Evolutionary conservation across 2,329 filamentous ascomycete species (phyloP).

Genomic region (Ophiocordyceps unilateralis): DNA sequence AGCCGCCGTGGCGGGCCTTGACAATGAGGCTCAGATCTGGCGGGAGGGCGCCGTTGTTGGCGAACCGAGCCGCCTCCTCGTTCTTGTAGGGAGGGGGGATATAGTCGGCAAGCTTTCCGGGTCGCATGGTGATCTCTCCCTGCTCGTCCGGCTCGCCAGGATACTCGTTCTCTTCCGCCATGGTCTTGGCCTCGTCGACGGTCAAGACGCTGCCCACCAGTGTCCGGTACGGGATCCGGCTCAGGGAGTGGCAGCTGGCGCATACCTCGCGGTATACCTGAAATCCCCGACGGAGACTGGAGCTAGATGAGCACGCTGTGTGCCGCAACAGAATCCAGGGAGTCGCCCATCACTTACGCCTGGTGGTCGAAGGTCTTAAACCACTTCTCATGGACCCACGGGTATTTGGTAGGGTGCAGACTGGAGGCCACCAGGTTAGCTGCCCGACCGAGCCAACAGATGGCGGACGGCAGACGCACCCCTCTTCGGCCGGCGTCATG

Average conservation of each 20-base stretch:
- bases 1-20: conserved; percentile 95
- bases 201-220: conserved; percentile 87
- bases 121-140: conserved; percentile 95
- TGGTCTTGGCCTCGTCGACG: conserved; percentile 90
- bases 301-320: not conserved
- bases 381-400: conserved; percentile 88
- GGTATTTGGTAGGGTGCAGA: conserved; percentile 80
- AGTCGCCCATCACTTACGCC: conserved; percentile 70
- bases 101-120: conserved; percentile 97
- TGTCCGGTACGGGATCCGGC: conserved; percentile 80
- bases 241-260: conserved; percentile 91
- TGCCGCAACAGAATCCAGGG: no score
- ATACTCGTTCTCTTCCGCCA: conserved; percentile 98
- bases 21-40: conserved; percentile 95
- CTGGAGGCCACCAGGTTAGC: conserved; percentile 29
- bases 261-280: conserved; percentile 99
- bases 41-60: conserved; percentile 95
- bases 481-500: conserved; percentile 89
- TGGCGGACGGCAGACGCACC: conserved; percentile 49
- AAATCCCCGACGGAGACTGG: conserved; percentile 92
- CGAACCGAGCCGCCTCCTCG: conserved; percentile 92
- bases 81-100: conserved; percentile 94
- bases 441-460: conserved; percentile 3
- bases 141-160: conserved; percentile 95
- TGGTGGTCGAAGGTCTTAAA: conserved; percentile 94